These are phyloP conservation scores for Centaurea solstitialis DNA, from an alignment of 129 eudicot genomes.

Conservation along the genomic window DNA sequence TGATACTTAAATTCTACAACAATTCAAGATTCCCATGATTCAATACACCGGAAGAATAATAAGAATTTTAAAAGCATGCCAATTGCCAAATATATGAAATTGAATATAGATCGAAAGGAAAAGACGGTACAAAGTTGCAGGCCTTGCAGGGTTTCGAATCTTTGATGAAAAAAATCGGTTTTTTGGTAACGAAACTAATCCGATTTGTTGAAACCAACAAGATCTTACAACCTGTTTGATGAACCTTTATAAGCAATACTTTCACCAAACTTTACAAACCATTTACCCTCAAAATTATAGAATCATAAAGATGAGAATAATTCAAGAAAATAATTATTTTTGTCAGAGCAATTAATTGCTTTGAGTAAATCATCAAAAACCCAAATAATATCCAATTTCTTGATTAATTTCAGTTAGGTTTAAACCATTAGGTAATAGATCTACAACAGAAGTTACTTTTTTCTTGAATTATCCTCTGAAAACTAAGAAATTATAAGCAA, in stretches of 20 bases:
- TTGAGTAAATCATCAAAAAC: neutral
- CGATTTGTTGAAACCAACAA: neutral
- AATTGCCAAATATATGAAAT: slow-evolving; percentile 10
- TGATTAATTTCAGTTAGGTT: slow-evolving; percentile 7
- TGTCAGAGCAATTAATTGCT: neutral
- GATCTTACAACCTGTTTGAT: slow-evolving; percentile 6
- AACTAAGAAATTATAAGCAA: neutral
- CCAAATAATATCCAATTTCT: slow-evolving; percentile 4
- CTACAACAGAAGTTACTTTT: slow-evolving; percentile 2
- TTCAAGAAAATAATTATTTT: neutral
- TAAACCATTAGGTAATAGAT: slow-evolving; percentile 6
- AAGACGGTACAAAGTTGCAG: slow-evolving; percentile 3
- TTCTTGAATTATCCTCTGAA: neutral
- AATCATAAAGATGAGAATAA: slow-evolving; percentile 13
- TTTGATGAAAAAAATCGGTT: slow-evolving; percentile 1
- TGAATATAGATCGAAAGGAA: neutral
- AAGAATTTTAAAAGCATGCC: neutral
- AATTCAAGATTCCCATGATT: neutral
- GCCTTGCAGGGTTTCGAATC: neutral
- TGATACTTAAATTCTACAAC: slow-evolving; percentile 10
- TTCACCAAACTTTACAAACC: neutral
- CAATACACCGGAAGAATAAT: neutral
- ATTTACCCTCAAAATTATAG: neutral
- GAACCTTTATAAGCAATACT: neutral
- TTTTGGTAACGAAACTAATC: neutral